These are phyloP conservation scores for Psilocybe mexicana DNA, from an alignment of 1,284 basidiomycete species.

Conservation along the genomic window DNA sequence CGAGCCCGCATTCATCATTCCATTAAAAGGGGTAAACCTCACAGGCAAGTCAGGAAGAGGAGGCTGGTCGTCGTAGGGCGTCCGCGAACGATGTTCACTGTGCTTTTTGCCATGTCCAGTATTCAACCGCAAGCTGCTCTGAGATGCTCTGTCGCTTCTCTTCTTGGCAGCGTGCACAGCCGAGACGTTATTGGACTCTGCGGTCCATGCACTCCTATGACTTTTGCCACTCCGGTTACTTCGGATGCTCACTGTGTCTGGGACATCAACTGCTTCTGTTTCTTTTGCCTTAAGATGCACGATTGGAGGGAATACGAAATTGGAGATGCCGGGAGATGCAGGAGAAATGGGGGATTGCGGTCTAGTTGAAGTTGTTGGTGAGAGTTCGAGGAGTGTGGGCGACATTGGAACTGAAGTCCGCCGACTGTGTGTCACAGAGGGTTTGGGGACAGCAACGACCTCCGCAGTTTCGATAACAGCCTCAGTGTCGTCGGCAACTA, in stretches of 20 bases:
- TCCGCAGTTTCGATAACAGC: slow-evolving; percentile 47
- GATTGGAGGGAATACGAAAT: slow-evolving; percentile 12
- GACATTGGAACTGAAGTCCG: slow-evolving; percentile 24
- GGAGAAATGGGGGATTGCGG: background rate
- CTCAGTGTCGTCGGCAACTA: slow-evolving; percentile 33
- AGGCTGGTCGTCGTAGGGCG: slow-evolving; percentile 31
- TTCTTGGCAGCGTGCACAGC: slow-evolving; percentile 59
- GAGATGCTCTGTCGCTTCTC: slow-evolving; percentile 57
- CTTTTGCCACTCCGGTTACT: slow-evolving; percentile 36
- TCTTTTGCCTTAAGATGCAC: slow-evolving; percentile 21
- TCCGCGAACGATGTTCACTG: slow-evolving; percentile 22
- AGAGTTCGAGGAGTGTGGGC: slow-evolving; percentile 23
- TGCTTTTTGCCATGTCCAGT: slow-evolving; percentile 25
- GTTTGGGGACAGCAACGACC: slow-evolving; percentile 38
- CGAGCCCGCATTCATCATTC: slow-evolving; percentile 15
- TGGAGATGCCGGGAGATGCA: background rate
- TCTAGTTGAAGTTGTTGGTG: slow-evolving; percentile 16
- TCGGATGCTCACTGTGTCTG: slow-evolving; percentile 36
- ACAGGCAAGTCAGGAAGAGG: slow-evolving; percentile 43
- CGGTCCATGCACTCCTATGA: slow-evolving; percentile 32
- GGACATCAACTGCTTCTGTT: slow-evolving; percentile 22
- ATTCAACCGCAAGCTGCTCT: slow-evolving; percentile 58
- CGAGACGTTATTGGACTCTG: slow-evolving; percentile 37
- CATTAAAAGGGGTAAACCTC: slow-evolving; percentile 27
- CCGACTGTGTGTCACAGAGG: slow-evolving; percentile 25